Conservation (phyloP, 148 eudicot genomes). For the Rhododendron williamsianum region DNA sequence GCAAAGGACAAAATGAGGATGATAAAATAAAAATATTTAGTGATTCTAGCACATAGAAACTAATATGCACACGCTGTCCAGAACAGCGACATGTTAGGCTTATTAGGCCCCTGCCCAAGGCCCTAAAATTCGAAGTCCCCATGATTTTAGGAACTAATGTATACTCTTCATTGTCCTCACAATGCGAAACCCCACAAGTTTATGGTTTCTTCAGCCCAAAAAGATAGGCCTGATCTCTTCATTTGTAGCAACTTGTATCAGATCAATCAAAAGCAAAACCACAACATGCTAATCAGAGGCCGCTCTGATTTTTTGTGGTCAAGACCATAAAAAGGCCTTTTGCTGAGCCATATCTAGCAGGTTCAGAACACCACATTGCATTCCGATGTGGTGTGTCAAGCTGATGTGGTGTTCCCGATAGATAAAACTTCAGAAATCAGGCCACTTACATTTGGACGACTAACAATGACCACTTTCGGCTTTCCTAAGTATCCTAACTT, state of each 20-base stretch:
- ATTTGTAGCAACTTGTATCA: not conserved
- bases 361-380: not conserved
- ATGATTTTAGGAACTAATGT: not conserved
- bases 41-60: not conserved
- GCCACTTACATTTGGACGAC: not conserved
- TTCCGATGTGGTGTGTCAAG: not conserved
- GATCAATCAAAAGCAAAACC: not conserved
- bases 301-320: not conserved
- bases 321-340: not conserved
- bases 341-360: not conserved
- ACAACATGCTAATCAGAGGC: no score
- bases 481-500: not conserved
- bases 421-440: not conserved
- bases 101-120: not conserved
- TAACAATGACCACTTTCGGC: not conserved
- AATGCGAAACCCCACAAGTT: not conserved
- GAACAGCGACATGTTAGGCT: not conserved
- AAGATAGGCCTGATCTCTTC: not conserved
- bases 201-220: not conserved
- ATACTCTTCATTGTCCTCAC: not conserved
- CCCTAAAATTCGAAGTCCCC: not conserved
- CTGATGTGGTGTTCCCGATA: not conserved
- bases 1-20: conserved; percentile 8
- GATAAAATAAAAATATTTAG: not conserved
- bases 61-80: not conserved